phyloP scores from a whole-genome alignment of 106 monocot species.

The Platanthera zijinensis region DNA sequence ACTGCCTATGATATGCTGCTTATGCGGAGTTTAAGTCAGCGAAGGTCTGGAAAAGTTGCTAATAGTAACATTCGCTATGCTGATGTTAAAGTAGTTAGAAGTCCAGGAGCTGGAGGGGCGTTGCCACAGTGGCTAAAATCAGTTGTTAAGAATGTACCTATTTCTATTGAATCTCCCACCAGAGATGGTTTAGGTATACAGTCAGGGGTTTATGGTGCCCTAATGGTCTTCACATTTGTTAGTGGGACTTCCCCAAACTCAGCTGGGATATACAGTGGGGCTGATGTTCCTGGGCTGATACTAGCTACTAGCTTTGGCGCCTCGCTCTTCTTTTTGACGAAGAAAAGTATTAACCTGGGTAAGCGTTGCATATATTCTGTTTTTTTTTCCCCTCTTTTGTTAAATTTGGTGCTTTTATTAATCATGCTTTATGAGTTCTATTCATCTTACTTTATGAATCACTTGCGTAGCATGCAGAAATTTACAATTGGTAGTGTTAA shows the following conservation, averaged over 20 bases:
- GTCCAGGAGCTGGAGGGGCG: conserved; percentile 32
- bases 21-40: conserved; percentile 79
- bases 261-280: conserved; percentile 46
- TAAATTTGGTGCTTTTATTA: not conserved
- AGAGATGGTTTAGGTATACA: conserved; percentile 59
- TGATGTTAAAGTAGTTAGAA: conserved; percentile 76
- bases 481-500: not conserved
- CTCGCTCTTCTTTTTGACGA: conserved; percentile 85
- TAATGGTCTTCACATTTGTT: conserved; percentile 77
- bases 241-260: conserved; percentile 55
- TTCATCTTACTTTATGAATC: not conserved
- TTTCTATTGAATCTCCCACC: conserved; percentile 77
- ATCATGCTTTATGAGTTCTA: not conserved
- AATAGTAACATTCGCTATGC: conserved; percentile 74
- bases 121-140: conserved; percentile 70
- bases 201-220: conserved; percentile 82
- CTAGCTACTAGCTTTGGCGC: conserved; percentile 86
- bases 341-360: conserved; percentile 76
- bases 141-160: conserved; percentile 45
- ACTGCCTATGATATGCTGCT: conserved; percentile 97
- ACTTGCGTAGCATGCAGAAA: not conserved
- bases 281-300: conserved; percentile 86
- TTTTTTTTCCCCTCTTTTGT: not conserved
- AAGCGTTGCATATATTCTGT: not conserved
- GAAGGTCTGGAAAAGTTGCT: conserved; percentile 86